phyloP scores from a whole-genome alignment of 2,329 filamentous ascomycete genomes.

The Pyrenophora tritici-repentis region DNA sequence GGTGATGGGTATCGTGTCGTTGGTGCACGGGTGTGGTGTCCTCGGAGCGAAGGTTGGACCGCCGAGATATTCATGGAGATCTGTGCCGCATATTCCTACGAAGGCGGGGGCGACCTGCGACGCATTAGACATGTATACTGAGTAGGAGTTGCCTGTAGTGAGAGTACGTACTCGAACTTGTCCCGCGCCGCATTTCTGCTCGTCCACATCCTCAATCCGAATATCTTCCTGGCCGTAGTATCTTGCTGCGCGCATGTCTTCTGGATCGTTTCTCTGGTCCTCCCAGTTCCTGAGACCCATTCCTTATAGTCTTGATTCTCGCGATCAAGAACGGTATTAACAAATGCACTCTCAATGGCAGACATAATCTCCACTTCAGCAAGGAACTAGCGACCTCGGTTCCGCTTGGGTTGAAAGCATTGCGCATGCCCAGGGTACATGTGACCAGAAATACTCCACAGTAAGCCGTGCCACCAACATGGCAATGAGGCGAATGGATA shows the following conservation, averaged over 20 bases:
- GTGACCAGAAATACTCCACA: slow-evolving; percentile 7
- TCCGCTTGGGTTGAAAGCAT: slow-evolving; percentile 3
- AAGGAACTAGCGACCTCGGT: slow-evolving; percentile 4
- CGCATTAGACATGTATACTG: background rate
- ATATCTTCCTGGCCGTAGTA: slow-evolving; percentile 63
- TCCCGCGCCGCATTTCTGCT: slow-evolving; percentile 54
- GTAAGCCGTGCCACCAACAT: background rate
- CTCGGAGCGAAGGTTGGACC: slow-evolving; percentile 56
- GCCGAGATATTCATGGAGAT: slow-evolving; percentile 60
- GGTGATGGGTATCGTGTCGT: slow-evolving; percentile 62
- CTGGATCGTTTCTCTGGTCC: background rate
- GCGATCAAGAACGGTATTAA: slow-evolving; percentile 31
- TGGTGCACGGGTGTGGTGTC: slow-evolving; percentile 62
- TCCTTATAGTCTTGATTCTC: slow-evolving; percentile 9
- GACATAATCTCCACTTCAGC: slow-evolving; percentile 22
- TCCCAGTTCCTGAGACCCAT: slow-evolving; percentile 7
- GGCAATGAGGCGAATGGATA: background rate
- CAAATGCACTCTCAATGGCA: slow-evolving; percentile 38
- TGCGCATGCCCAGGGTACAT: slow-evolving; percentile 3
- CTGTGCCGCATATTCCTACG: slow-evolving; percentile 60
- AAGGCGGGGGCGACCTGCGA: slow-evolving; percentile 51
- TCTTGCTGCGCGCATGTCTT: slow-evolving; percentile 58
- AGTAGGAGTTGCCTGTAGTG: background rate
- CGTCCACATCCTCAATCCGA: slow-evolving; percentile 58
- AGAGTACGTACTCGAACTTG: slow-evolving; percentile 53